phyloP scores from a whole-genome alignment of 2,329 filamentous ascomycete genomes.

The Pseudogymnoascus sp. region DNA sequence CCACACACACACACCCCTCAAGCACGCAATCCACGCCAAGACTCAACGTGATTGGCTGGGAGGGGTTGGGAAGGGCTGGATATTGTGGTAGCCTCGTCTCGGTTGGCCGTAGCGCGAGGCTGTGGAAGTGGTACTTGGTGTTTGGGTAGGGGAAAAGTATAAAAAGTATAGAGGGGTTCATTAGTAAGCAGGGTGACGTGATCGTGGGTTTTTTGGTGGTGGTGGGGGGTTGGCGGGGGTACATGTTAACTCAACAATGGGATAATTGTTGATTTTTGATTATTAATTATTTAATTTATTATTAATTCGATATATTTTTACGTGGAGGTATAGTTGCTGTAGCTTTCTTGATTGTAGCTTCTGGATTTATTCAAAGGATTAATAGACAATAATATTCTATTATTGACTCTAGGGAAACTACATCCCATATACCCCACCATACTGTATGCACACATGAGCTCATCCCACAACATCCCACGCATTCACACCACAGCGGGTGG shows the following conservation, averaged over 20 bases:
- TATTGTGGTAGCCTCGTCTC: not conserved
- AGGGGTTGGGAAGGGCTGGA: too few species aligned
- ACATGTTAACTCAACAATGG: not conserved
- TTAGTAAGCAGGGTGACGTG: not conserved
- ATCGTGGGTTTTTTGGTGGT: not conserved
- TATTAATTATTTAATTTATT: not conserved
- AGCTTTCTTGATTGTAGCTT: not conserved
- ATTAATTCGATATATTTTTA: not conserved
- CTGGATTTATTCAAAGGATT: not conserved
- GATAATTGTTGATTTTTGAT: not conserved
- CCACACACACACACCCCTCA: not conserved
- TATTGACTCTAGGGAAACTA: not conserved
- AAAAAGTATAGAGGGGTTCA: not conserved
- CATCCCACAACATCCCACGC: not conserved
- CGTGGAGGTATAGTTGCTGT: not conserved
- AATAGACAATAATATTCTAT: not conserved
- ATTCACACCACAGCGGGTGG: not conserved
- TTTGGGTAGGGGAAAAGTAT: not conserved
- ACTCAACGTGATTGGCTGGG: not conserved
- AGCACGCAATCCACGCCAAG: conserved; percentile 10
- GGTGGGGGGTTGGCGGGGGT: not conserved
- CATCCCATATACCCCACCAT: not conserved
- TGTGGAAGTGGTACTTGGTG: not conserved
- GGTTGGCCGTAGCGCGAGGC: conserved; percentile 6
- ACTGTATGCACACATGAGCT: not conserved